These are phyloP conservation scores for Pichia sp. DNA, from an alignment of 1,139 yeast species.

Conservation along the genomic window DNA sequence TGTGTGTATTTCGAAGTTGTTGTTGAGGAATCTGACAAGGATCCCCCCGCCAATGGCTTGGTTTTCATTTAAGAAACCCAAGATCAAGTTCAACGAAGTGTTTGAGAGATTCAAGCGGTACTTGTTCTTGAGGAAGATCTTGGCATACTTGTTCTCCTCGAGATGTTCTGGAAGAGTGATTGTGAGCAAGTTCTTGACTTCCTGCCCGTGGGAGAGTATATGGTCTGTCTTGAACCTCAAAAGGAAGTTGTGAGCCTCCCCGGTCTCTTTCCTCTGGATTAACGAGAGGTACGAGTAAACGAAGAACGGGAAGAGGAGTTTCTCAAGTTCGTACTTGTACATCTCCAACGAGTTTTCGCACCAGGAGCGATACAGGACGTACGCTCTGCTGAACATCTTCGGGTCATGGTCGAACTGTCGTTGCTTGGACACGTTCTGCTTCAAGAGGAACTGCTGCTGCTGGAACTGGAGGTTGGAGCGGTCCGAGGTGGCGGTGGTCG, in stretches of 20 bases:
- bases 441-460: slow-evolving; percentile 33
- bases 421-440: slow-evolving; percentile 30
- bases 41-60: slow-evolving; percentile 92
- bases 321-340: slow-evolving; percentile 82
- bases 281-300: slow-evolving; percentile 83
- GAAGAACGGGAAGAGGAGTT: slow-evolving; percentile 84
- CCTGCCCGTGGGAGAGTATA: slow-evolving; percentile 70
- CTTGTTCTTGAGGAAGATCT: slow-evolving; percentile 66
- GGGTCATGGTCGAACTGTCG: slow-evolving; percentile 53
- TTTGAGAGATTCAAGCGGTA: slow-evolving; percentile 75
- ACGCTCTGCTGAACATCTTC: slow-evolving; percentile 70
- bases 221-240: slow-evolving; percentile 75
- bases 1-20: slow-evolving; percentile 69
- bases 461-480: slow-evolving; percentile 30
- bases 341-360: slow-evolving; percentile 86
- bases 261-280: slow-evolving; percentile 55
- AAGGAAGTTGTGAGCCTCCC: slow-evolving; percentile 69
- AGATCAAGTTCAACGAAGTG: slow-evolving; percentile 76
- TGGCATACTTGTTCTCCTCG: slow-evolving; percentile 76
- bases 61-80: slow-evolving; percentile 86
- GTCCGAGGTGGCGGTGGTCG: slow-evolving; percentile 32
- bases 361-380: slow-evolving; percentile 79
- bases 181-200: slow-evolving; percentile 66
- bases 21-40: slow-evolving; percentile 79
- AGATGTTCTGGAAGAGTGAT: slow-evolving; percentile 78